Evolutionary conservation across 2,329 filamentous ascomycete genomes (phyloP).

Genomic region (Byssothecium circinans): DNA sequence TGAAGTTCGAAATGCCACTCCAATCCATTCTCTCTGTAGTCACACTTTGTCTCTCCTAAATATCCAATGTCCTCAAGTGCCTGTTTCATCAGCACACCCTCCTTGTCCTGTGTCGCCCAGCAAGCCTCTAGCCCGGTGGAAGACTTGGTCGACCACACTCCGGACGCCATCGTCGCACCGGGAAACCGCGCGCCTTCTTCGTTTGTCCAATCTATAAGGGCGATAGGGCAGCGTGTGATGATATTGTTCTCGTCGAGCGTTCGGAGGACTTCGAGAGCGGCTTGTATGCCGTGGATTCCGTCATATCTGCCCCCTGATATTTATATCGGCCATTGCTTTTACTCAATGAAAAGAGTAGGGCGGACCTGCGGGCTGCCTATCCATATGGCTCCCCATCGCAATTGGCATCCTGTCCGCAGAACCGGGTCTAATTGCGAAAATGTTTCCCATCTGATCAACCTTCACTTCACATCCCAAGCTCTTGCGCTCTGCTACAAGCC

Average conservation of each 20-base stretch:
- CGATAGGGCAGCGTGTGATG: slow-evolving; percentile 62
- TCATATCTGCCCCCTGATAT: slow-evolving; percentile 66
- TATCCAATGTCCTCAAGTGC: slow-evolving; percentile 38
- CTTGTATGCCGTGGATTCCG: slow-evolving; percentile 72
- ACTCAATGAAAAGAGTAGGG: no score
- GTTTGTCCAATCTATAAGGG: slow-evolving; percentile 76
- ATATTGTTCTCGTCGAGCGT: slow-evolving; percentile 38
- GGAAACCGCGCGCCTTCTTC: slow-evolving; percentile 81
- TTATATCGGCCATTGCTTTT: neutral
- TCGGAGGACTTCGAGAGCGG: slow-evolving; percentile 52
- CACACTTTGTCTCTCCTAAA: slow-evolving; percentile 50
- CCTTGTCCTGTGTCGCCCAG: slow-evolving; percentile 47
- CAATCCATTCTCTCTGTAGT: slow-evolving; percentile 61
- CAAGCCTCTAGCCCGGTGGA: slow-evolving; percentile 37
- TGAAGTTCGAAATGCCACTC: slow-evolving; percentile 79
- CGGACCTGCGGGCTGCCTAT: slow-evolving; percentile 51
- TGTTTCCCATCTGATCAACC: slow-evolving; percentile 41
- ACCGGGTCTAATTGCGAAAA: slow-evolving; percentile 36
- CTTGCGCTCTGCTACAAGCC: slow-evolving; percentile 32
- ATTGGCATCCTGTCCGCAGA: slow-evolving; percentile 51
- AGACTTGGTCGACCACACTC: slow-evolving; percentile 67
- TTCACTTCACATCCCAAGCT: slow-evolving; percentile 32
- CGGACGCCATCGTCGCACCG: slow-evolving; percentile 70
- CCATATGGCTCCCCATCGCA: slow-evolving; percentile 52
- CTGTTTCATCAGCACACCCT: slow-evolving; percentile 52